These are phyloP conservation scores for Stachybotrys chlorohalonatus DNA, from an alignment of 2,329 filamentous ascomycete genomes.

Conservation along the genomic window DNA sequence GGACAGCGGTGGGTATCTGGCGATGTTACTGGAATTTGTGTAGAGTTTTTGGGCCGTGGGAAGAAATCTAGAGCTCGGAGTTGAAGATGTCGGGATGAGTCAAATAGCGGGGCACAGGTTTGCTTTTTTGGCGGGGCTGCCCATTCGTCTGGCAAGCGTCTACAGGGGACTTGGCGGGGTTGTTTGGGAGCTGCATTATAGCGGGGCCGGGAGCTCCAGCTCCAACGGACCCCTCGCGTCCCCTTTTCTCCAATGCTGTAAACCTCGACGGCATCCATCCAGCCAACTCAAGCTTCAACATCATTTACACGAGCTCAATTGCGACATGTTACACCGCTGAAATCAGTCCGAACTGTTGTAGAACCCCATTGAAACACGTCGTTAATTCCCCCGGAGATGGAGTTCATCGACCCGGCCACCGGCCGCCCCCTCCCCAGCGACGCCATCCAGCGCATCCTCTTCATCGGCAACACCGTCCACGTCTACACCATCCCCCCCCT, in stretches of 20 bases:
- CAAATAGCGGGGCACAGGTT: background rate
- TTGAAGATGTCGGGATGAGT: background rate
- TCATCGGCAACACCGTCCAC: constrained; percentile 65
- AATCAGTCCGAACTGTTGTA: too few relatives aligned
- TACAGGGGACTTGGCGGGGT: background rate
- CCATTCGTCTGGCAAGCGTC: background rate
- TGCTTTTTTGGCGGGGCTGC: background rate
- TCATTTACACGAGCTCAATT: too few relatives aligned
- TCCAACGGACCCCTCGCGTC: background rate
- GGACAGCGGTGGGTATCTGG: too few relatives aligned
- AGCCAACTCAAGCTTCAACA: too few relatives aligned
- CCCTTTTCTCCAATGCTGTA: too few relatives aligned
- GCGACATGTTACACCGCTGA: too few relatives aligned
- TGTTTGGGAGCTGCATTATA: background rate
- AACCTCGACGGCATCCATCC: too few relatives aligned
- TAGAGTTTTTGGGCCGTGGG: background rate
- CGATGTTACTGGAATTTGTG: too few relatives aligned
- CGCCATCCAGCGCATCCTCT: constrained; percentile 79
- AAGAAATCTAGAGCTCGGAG: background rate
- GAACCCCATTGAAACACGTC: too few relatives aligned
- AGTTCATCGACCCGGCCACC: constrained; percentile 61
- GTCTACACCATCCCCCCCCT: constrained; percentile 83
- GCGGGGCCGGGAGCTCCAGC: background rate
- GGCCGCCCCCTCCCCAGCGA: constrained; percentile 58
- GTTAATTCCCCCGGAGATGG: constrained; percentile 32